phyloP scores from a whole-genome alignment of 2,329 filamentous ascomycete species.

The Alternaria novae-zelandiae region DNA sequence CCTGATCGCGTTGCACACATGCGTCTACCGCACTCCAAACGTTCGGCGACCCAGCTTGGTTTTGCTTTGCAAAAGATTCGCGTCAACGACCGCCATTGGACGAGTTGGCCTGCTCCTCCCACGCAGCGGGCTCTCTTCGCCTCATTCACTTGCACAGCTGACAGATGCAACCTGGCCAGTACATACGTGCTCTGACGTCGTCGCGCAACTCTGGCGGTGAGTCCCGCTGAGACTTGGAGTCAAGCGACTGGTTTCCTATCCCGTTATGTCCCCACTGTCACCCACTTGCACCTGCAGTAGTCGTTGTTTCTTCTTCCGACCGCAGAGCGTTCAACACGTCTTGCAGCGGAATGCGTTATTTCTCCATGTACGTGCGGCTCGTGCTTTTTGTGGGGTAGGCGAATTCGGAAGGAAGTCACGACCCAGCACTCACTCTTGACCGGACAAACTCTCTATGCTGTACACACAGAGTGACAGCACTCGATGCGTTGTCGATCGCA shows the following conservation, averaged over 20 bases:
- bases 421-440: neutral
- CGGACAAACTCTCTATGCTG: neutral
- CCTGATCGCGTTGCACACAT: slow-evolving; percentile 1
- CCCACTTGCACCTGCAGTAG: slow-evolving; percentile 37
- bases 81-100: slow-evolving; percentile 4
- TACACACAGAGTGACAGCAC: neutral
- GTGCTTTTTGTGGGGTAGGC: slow-evolving; percentile 16
- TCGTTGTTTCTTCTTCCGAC: slow-evolving; percentile 20
- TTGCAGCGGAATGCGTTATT: slow-evolving; percentile 8
- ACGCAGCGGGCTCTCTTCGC: slow-evolving; percentile 5
- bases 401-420: slow-evolving; percentile 6
- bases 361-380: neutral
- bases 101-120: neutral
- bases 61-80: slow-evolving; percentile 7
- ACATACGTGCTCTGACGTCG: neutral
- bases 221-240: slow-evolving; percentile 23
- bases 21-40: neutral
- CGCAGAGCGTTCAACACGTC: slow-evolving; percentile 19
- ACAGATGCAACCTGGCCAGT: neutral
- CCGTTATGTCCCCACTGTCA: slow-evolving; percentile 25
- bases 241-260: slow-evolving; percentile 19
- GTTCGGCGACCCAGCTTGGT: neutral
- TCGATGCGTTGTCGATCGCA: neutral
- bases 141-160: slow-evolving; percentile 4
- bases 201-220: slow-evolving; percentile 25